A percentile compares a stretch with the other conserved stretches of the same genome.
Evolutionary conservation across 305 asterid species (phyloP).

Genomic region (Striga hermonthica): DNA sequence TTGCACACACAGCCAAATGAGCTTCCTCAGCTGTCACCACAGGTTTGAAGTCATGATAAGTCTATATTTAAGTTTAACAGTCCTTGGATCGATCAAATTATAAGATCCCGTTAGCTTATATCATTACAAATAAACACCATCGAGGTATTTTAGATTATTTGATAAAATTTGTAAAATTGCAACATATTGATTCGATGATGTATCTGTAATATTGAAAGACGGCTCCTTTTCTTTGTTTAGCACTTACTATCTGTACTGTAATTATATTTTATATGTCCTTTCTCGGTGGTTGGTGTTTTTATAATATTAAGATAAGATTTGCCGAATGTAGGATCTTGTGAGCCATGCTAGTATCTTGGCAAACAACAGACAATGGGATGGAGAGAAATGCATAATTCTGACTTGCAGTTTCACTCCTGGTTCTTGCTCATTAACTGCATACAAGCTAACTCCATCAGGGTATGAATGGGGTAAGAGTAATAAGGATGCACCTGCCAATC

Average conservation of each 20-base stretch:
- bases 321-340: conserved; percentile 61
- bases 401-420: conserved; percentile 99
- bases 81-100: neutral
- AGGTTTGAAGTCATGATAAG: conserved; percentile 41
- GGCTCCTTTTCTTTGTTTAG: too few relatives aligned
- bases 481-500: conserved; percentile 85
- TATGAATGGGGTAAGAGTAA: conserved; percentile 98
- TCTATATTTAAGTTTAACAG: neutral
- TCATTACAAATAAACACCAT: too few relatives aligned
- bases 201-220: too few relatives aligned
- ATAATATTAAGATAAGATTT: neutral
- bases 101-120: too few relatives aligned
- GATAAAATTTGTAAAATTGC: too few relatives aligned
- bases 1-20: conserved; percentile 99
- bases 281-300: neutral
- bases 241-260: neutral
- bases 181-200: too few relatives aligned
- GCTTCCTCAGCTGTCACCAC: conserved; percentile 97
- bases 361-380: conserved; percentile 97
- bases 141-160: too few relatives aligned
- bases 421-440: conserved; percentile 94
- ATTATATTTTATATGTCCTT: neutral
- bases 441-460: conserved; percentile 89
- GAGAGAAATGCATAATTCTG: conserved; percentile 89
- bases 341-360: conserved; percentile 76